Base-by-base conservation (phyloP, 495 filamentous ascomycete genomes). In the Penicillium bovifimosum region DNA sequence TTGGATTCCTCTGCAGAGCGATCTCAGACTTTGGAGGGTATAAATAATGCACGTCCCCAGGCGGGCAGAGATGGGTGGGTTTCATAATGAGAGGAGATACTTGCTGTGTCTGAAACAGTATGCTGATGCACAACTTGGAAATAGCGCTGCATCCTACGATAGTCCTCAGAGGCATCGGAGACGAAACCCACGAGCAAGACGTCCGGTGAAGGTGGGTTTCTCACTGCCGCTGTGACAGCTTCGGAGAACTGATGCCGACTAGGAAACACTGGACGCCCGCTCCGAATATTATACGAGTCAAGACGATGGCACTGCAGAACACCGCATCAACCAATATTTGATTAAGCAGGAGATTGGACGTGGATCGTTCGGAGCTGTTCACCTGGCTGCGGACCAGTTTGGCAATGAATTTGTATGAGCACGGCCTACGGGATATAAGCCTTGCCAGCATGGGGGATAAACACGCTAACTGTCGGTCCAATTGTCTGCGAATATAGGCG, bases 331-430 rank as follows among this genome's bases (percentile, higher is more conserved):
- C 64, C 95, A 97, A 66, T 98, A 96, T 64, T 73, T 86, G 36
- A 95, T 98, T 57, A 87, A 86, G 70, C 87, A 96, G 55, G 93
- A 98, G 74, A 97, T 98, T 44, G 93, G 93, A 28, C 80, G 91
- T 34, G 93, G 93, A 5, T 96, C 93, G 0, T 98, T 93, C 67
- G 93, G 95, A 8, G 87, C 93, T 6, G 93, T 98, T 9, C 91
- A 97, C 66, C 74, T 96, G 14, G 93, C 90, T 11, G 83, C 84
- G 9, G 93, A 98, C 64, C 92, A 95, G 66, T 89, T 83, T 71
- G 92, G 90, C 6, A 82, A 85, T 43, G 89, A 97, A 89, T 97
- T 85, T 82, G 92, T 96, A 78, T 75, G 86, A 49, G 50, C 46
- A n/a, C 68, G 20, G 14, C 41, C 27, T 29, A n/a, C 27, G n/a